Percentiles rank a stretch among this genome's conserved stretches.
Conservation (phyloP, 352 stramenopile genomes). For the Pythium periplocum region DNA sequence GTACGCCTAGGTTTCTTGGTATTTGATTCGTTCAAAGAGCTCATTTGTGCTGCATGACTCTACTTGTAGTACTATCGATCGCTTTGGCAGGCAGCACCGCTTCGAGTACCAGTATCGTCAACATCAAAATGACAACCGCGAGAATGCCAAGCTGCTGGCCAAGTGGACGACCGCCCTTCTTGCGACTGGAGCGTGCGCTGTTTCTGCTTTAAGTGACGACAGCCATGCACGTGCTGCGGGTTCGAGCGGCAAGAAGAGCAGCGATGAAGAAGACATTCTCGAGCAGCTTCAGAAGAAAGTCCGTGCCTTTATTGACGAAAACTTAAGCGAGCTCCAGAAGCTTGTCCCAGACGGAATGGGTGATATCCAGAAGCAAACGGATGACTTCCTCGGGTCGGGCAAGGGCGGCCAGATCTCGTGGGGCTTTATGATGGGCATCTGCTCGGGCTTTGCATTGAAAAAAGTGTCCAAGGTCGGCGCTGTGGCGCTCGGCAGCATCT, state of each 20-base stretch:
- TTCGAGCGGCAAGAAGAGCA: slow-evolving; percentile 10
- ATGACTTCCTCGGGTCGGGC: slow-evolving; percentile 58
- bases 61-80: slow-evolving; percentile 15
- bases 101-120: slow-evolving; percentile 17
- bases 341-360: slow-evolving; percentile 34
- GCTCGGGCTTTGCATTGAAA: slow-evolving; percentile 86
- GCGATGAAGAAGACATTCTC: slow-evolving; percentile 35
- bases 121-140: neutral
- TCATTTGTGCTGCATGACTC: no score
- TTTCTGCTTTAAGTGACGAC: slow-evolving; percentile 13
- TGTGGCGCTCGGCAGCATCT: slow-evolving; percentile 76
- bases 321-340: slow-evolving; percentile 28
- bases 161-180: slow-evolving; percentile 31
- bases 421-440: slow-evolving; percentile 89
- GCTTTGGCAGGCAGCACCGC: slow-evolving; percentile 23
- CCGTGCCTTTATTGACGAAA: slow-evolving; percentile 30
- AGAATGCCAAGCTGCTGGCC: slow-evolving; percentile 14
- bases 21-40: neutral
- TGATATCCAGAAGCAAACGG: slow-evolving; percentile 44
- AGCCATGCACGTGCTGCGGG: slow-evolving; percentile 17
- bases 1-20: slow-evolving; percentile 4
- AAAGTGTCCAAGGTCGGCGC: slow-evolving; percentile 89
- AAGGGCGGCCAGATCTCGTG: slow-evolving; percentile 82
- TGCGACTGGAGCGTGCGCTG: slow-evolving; percentile 21
- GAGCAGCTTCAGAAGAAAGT: slow-evolving; percentile 63